Evolutionary conservation across 2,329 filamentous ascomycete genomes (phyloP).

Genomic region (Xylariaceae sp.): DNA sequence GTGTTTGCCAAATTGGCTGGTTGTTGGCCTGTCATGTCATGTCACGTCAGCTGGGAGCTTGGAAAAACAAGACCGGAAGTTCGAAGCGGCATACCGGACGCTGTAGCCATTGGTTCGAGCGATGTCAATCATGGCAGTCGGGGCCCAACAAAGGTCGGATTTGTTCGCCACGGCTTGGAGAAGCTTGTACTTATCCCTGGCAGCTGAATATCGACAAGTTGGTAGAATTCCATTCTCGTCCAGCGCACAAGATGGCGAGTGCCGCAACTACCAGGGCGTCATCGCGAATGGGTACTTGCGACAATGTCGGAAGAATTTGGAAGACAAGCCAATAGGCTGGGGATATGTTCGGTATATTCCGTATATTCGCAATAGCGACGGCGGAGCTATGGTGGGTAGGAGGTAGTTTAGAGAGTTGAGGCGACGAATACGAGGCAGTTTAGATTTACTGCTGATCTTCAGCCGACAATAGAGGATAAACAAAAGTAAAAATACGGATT

Average conservation of each 20-base stretch:
- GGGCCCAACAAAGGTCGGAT: slow-evolving; percentile 5
- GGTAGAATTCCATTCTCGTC: slow-evolving; percentile 35
- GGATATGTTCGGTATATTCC: slow-evolving; percentile 10
- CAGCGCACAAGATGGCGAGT: slow-evolving; percentile 23
- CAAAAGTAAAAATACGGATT: no score
- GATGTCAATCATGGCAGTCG: slow-evolving; percentile 32
- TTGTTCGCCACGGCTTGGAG: slow-evolving; percentile 25
- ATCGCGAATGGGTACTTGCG: slow-evolving; percentile 26
- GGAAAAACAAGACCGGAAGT: background rate
- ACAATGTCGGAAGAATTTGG: slow-evolving; percentile 12
- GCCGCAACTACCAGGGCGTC: slow-evolving; percentile 30
- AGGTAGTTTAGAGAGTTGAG: no score
- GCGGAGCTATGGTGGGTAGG: background rate
- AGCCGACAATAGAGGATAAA: slow-evolving; percentile 12
- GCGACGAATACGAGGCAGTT: slow-evolving; percentile 23
- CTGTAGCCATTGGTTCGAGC: slow-evolving; percentile 34
- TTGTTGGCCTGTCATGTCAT: slow-evolving; percentile 30
- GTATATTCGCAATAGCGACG: background rate
- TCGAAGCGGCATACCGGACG: slow-evolving; percentile 29
- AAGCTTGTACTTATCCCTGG: slow-evolving; percentile 21
- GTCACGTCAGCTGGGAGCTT: slow-evolving; percentile 23
- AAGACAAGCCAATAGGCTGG: slow-evolving; percentile 8
- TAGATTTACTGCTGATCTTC: slow-evolving; percentile 23
- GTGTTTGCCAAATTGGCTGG: slow-evolving; percentile 34
- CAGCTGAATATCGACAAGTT: slow-evolving; percentile 27